Percentiles rank a stretch among this genome's conserved stretches.
phyloP scores from a whole-genome alignment of 2,329 filamentous ascomycete species.

The Colletotrichum shisoi region DNA sequence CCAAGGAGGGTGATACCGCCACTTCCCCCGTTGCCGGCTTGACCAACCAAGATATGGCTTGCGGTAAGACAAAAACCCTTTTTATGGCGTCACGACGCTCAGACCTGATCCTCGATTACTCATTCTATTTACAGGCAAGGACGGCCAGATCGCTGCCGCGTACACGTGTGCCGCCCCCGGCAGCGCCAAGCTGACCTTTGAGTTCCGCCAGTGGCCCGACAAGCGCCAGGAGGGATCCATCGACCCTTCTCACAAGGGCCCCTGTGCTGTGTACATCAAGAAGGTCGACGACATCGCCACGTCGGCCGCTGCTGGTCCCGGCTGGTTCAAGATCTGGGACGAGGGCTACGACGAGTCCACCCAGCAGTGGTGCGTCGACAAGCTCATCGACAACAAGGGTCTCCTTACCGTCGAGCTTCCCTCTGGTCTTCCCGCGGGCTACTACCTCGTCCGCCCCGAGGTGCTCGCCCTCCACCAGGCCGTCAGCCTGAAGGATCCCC shows the following conservation, averaged over 20 bases:
- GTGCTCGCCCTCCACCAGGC: slow-evolving; percentile 73
- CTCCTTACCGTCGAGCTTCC: slow-evolving; percentile 70
- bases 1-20: slow-evolving; percentile 58
- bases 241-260: slow-evolving; percentile 69
- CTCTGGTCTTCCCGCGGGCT: slow-evolving; percentile 66
- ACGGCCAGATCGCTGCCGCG: slow-evolving; percentile 55
- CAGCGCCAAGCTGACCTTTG: slow-evolving; percentile 68
- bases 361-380: slow-evolving; percentile 73
- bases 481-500: slow-evolving; percentile 61
- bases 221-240: slow-evolving; percentile 63
- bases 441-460: slow-evolving; percentile 77
- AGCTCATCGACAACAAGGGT: slow-evolving; percentile 70
- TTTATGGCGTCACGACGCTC: slow-evolving; percentile 35
- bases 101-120: slow-evolving; percentile 34
- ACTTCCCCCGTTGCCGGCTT: slow-evolving; percentile 67
- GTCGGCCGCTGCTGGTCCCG: slow-evolving; percentile 65
- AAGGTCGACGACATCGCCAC: slow-evolving; percentile 65
- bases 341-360: slow-evolving; percentile 67
- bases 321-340: slow-evolving; percentile 83
- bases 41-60: slow-evolving; percentile 70
- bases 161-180: slow-evolving; percentile 60
- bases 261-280: slow-evolving; percentile 78
- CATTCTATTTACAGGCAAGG: slow-evolving; percentile 49
- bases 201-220: slow-evolving; percentile 70
- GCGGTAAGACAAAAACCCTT: slow-evolving; percentile 60